Percentiles rank a stretch among this genome's conserved stretches.
phyloP scores from a whole-genome alignment of 768 basidiomycete genomes.

The Hericium coralloides region DNA sequence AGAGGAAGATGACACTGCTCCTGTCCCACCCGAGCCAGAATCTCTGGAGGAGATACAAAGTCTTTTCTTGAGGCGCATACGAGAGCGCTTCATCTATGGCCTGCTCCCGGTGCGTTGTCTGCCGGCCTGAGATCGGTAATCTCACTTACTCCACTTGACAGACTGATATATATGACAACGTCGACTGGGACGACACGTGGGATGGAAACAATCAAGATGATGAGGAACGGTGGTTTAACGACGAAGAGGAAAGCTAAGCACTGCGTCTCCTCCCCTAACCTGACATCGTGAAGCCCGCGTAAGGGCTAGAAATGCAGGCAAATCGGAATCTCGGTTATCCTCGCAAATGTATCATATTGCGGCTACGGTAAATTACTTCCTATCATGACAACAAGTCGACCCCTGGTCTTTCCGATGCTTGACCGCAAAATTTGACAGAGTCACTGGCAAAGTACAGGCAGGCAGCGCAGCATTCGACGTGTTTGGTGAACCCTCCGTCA shows the following conservation, averaged over 20 bases:
- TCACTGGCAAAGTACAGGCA: no score
- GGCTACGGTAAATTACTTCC: no score
- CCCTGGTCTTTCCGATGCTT: no score
- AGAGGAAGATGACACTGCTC: conserved; percentile 27
- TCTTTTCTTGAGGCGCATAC: conserved; percentile 51
- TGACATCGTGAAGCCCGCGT: no score
- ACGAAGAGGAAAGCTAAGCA: conserved; percentile 34
- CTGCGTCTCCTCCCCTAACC: not conserved
- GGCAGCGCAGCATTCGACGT: no score
- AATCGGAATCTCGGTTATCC: no score
- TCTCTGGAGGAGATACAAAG: conserved; percentile 38
- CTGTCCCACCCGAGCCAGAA: conserved; percentile 23
- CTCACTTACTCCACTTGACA: conserved; percentile 17
- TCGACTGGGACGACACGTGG: conserved; percentile 71
- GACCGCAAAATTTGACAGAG: no score
- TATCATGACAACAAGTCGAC: no score
- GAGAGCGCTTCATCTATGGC: conserved; percentile 69
- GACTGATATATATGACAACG: conserved; percentile 59
- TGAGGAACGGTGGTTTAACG: conserved; percentile 70
- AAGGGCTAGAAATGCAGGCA: no score
- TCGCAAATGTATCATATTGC: no score
- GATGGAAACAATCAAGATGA: conserved; percentile 52
- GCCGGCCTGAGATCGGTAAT: not conserved
- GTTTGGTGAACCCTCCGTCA: no score
- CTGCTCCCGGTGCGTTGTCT: conserved; percentile 49